Evolutionary conservation across 176 grass and related monocot genomes (phyloP), one percentile per base, ranked within the genome.

Genomic region (Juncus inflexus): DNA sequence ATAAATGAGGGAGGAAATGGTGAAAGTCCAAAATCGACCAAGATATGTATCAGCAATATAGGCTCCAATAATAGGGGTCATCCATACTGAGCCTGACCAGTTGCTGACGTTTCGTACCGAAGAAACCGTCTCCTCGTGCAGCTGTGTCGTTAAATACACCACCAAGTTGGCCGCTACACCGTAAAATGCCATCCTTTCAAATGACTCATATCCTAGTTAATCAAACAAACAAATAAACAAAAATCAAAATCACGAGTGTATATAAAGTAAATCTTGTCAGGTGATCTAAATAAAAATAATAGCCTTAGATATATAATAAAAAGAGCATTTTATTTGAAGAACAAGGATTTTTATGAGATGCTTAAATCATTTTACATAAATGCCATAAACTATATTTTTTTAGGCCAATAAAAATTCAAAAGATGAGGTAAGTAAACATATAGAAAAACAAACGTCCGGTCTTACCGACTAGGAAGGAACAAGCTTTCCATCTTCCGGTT

Each of bases 161-260:
- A 87, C 89, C 45, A 94, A 82, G 72, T 94, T 94, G 6, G 89
- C 72, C 42, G 89, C 89, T 40, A 94, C 81, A 0, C 89, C 84
- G 52, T 87, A 94, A 81, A 87, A 94, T 16, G 89, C 89, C 89
- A 94, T 94, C 42, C 89, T 81, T 74, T 94, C 89, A 61, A 84
- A 94, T 16, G 81, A 62, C 68, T 94, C 89, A 35, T 94, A 94
- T 6, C 78, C 89, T 92, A 50, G 43, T 47, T 28, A 50, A 7
- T 12, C 4, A 16, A 76, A 62, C 37, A 65, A 72, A 37, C 9
- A 19, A 38, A 63, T 12, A 7, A 36, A 37, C 6, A 52, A 52
- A 13, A 51, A 52, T 9, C 13, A 37, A 6, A 38, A 37, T 50
- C 35, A 35, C n/a, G 36, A 40, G 6, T 6, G 13, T 12, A 40